Conservation (phyloP, 331 rosid genomes). For the Rhamnella rubrinervis region DNA sequence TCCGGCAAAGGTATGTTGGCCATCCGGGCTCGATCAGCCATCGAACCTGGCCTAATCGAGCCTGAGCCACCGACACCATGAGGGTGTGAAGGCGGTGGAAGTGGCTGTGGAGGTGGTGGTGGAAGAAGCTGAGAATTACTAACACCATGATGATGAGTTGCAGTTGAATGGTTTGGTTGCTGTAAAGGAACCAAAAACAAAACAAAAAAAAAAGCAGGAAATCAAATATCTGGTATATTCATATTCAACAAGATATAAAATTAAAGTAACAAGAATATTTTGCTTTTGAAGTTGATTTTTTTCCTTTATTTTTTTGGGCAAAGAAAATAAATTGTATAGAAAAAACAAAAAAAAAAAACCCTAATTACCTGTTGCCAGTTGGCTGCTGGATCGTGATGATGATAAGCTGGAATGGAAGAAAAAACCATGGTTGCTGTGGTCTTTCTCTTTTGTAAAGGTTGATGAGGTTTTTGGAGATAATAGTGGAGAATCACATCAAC, state of each 20-base stretch:
- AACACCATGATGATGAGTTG: slow-evolving; percentile 6
- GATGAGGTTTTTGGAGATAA: slow-evolving; percentile 46
- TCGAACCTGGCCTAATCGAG: slow-evolving; percentile 65
- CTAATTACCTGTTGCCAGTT: slow-evolving; percentile 90
- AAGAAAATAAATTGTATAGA: neutral
- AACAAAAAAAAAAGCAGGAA: slow-evolving; percentile 25
- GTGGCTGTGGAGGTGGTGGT: slow-evolving; percentile 37
- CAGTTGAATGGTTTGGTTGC: slow-evolving; percentile 56
- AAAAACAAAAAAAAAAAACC: slow-evolving; percentile 18
- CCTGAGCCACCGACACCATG: slow-evolving; percentile 44
- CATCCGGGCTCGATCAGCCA: slow-evolving; percentile 87
- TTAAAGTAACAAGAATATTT: slow-evolving; percentile 53
- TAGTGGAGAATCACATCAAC: slow-evolving; percentile 85
- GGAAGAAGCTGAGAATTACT: slow-evolving; percentile 46
- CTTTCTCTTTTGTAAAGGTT: slow-evolving; percentile 78
- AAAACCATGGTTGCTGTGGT: slow-evolving; percentile 64
- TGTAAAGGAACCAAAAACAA: slow-evolving; percentile 32
- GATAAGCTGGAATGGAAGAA: slow-evolving; percentile 86
- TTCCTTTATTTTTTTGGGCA: slow-evolving; percentile 18
- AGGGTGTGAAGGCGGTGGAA: slow-evolving; percentile 29
- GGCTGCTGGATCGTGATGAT: slow-evolving; percentile 54
- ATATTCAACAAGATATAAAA: slow-evolving; percentile 36
- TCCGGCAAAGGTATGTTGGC: slow-evolving; percentile 83
- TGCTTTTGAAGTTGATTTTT: slow-evolving; percentile 37
- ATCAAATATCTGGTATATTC: slow-evolving; percentile 78